Evolutionary conservation across 768 basidiomycete species (phyloP).

Genomic region (Podaxis sp.): DNA sequence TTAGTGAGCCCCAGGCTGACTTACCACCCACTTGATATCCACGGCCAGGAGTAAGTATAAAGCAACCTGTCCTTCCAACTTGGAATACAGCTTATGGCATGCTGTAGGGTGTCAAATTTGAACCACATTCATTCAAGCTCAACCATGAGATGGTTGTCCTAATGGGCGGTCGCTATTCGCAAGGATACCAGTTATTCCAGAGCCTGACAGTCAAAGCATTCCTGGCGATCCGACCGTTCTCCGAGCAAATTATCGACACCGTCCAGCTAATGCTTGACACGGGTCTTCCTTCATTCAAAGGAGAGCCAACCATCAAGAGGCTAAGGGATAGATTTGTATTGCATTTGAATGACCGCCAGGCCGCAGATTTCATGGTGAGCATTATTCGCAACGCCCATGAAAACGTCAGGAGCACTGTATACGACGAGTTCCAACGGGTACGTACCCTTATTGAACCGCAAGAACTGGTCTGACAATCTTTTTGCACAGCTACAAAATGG

Average conservation of each 20-base stretch:
- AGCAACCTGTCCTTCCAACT: background rate
- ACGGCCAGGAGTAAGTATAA: conserved; percentile 64
- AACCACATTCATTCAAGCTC: conserved; percentile 96
- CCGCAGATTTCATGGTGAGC: conserved; percentile 90
- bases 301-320: conserved; percentile 85
- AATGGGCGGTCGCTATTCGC: conserved; percentile 94
- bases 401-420: conserved; percentile 88
- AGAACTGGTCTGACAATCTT: conserved; percentile 31
- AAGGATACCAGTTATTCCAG: conserved; percentile 93
- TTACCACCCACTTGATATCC: conserved; percentile 21
- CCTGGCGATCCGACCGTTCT: conserved; percentile 92
- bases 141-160: conserved; percentile 98
- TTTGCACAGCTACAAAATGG: conserved; percentile 19
- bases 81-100: conserved; percentile 1
- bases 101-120: conserved; percentile 92
- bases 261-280: conserved; percentile 94
- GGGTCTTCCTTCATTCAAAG: conserved; percentile 94
- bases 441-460: conserved; percentile 16
- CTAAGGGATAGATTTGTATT: conserved; percentile 84
- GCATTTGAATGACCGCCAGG: conserved; percentile 79
- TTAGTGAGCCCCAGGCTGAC: conserved; percentile 18
- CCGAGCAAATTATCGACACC: conserved; percentile 84
- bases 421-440: conserved; percentile 94
- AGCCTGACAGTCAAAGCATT: conserved; percentile 95
- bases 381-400: conserved; percentile 91